Conservation (phyloP, 2,329 filamentous ascomycete species). For the Talaromyces sp. region DNA sequence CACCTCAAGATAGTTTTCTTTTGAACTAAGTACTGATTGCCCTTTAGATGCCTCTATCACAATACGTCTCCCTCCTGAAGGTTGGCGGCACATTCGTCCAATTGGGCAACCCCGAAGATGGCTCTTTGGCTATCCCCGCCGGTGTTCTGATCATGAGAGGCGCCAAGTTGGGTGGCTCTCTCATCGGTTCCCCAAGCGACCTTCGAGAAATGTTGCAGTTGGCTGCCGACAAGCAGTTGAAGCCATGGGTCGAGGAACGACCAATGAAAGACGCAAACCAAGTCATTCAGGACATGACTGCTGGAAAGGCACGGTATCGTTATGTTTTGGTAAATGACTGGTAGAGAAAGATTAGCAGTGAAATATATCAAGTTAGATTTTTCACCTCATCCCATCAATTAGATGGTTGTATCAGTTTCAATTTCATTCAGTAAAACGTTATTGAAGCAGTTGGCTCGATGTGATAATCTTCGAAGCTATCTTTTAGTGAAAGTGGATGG, state of each 20-base stretch:
- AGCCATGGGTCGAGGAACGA: conserved; percentile 44
- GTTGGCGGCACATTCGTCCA: conserved; percentile 62
- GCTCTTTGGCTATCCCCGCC: conserved; percentile 52
- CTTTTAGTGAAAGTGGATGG: background rate
- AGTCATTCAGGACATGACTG: conserved; percentile 46
- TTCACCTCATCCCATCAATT: background rate
- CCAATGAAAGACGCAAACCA: conserved; percentile 47
- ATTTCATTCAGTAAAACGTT: background rate
- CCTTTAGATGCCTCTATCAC: conserved; percentile 57
- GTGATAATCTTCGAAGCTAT: background rate
- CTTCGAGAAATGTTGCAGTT: conserved; percentile 48
- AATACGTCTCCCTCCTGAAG: conserved; percentile 62
- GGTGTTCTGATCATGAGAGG: conserved; percentile 57
- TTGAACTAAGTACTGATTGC: background rate
- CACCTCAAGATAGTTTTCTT: background rate
- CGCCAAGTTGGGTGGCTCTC: conserved; percentile 51
- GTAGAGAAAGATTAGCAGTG: background rate
- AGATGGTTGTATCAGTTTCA: background rate
- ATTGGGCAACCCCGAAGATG: conserved; percentile 65
- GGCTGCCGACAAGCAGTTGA: conserved; percentile 39
- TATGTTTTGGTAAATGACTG: conserved; percentile 46
- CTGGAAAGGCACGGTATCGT: conserved; percentile 47
- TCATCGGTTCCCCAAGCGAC: conserved; percentile 42
- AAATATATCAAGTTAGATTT: background rate
- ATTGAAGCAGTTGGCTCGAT: background rate